A percentile compares a stretch with the other conserved stretches of the same genome.
These are phyloP conservation scores for Syzygium aromaticum DNA, from an alignment of 345 rosid species.

Conservation along the genomic window DNA sequence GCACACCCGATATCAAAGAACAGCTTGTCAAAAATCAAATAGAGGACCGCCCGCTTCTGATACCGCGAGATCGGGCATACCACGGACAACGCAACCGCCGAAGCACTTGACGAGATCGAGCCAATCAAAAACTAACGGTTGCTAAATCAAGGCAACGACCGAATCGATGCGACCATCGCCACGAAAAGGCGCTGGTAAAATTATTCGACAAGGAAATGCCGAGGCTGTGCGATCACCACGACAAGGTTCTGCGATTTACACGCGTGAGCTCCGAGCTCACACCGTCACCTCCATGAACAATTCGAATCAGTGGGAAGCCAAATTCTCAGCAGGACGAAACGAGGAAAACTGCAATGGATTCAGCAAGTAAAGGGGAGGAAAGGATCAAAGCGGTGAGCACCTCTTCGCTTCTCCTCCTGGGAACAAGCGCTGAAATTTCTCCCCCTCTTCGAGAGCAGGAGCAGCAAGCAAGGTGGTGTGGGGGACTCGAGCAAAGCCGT, in stretches of 20 bases:
- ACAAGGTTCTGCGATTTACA: not conserved
- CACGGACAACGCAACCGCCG: not conserved
- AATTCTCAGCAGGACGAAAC: not conserved
- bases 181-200: not conserved
- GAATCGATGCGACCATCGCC: not conserved
- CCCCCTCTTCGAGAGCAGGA: not conserved
- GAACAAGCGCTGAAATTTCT: not conserved
- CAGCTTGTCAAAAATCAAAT: not conserved
- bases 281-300: not conserved
- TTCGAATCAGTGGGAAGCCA: not conserved
- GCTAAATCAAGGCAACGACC: not conserved
- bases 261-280: not conserved
- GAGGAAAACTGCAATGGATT: not conserved
- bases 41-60: not conserved
- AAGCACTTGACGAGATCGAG: not conserved
- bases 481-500: not conserved
- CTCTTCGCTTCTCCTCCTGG: not conserved
- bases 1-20: not conserved
- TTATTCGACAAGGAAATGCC: not conserved
- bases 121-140: too few species aligned
- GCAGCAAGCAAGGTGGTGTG: not conserved
- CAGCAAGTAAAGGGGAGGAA: not conserved
- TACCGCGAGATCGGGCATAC: not conserved
- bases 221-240: not conserved
- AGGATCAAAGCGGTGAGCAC: not conserved